These are phyloP conservation scores for Wickerhamomyces rabaulensis DNA, from an alignment of 805 yeast genomes.

Conservation along the genomic window DNA sequence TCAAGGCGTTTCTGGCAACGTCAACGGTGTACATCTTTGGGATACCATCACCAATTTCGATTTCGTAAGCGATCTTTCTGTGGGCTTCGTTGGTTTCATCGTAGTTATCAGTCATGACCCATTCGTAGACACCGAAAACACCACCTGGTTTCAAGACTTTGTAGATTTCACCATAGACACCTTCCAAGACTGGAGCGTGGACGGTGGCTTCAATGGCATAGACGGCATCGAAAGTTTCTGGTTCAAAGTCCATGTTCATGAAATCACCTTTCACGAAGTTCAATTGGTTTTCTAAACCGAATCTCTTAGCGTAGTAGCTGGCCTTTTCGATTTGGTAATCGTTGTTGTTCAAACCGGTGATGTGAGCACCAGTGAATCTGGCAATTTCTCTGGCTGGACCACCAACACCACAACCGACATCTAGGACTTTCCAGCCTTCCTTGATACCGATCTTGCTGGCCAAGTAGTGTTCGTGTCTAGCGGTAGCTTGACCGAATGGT, in stretches of 20 bases:
- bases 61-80: slow-evolving; percentile 93
- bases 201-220: slow-evolving; percentile 98
- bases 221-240: slow-evolving; percentile 88
- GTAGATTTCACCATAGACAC: slow-evolving; percentile 92
- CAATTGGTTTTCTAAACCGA: slow-evolving; percentile 66
- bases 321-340: slow-evolving; percentile 96
- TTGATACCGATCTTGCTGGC: slow-evolving; percentile 80
- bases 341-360: slow-evolving; percentile 92
- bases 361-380: slow-evolving; percentile 80
- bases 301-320: slow-evolving; percentile 65
- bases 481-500: slow-evolving; percentile 88
- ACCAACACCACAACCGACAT: slow-evolving; percentile 99
- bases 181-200: slow-evolving; percentile 94
- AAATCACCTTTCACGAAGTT: slow-evolving; percentile 94
- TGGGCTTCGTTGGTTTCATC: slow-evolving; percentile 86
- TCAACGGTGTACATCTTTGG: slow-evolving; percentile 89
- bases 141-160: slow-evolving; percentile 98
- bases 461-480: slow-evolving; percentile 94
- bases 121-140: slow-evolving; percentile 94
- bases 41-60: slow-evolving; percentile 97
- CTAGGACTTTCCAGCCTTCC: slow-evolving; percentile 82
- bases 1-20: slow-evolving; percentile 85
- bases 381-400: slow-evolving; percentile 98
- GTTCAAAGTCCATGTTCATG: slow-evolving; percentile 97
- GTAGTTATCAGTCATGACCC: slow-evolving; percentile 96